Percentiles rank a stretch among this genome's conserved stretches.
Conservation (phyloP, 2,329 filamentous ascomycete species). For the Truncatella angustata region DNA sequence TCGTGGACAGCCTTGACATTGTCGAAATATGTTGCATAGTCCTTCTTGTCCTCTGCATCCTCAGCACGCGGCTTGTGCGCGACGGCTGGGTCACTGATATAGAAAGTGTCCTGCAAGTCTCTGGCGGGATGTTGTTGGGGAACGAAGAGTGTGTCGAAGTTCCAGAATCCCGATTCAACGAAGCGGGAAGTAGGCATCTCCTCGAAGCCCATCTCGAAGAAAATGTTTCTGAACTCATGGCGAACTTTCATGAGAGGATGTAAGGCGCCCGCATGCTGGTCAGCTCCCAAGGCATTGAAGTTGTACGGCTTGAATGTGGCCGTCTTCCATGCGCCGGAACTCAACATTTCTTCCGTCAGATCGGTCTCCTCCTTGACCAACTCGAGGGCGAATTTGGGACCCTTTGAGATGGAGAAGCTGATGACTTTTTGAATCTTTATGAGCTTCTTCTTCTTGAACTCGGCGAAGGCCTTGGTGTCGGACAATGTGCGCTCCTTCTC, state of each 20-base stretch:
- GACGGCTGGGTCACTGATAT: constrained; percentile 82
- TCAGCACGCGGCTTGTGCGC: constrained; percentile 67
- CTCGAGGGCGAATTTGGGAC: constrained; percentile 82
- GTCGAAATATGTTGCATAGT: constrained; percentile 86
- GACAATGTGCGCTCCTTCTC: constrained; percentile 65
- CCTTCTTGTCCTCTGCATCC: constrained; percentile 53
- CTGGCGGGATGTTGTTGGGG: constrained; percentile 97
- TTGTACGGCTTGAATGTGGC: constrained; percentile 78
- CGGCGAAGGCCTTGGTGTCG: constrained; percentile 73
- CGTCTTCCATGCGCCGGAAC: constrained; percentile 86
- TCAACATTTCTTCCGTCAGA: constrained; percentile 88
- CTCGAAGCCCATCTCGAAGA: constrained; percentile 98
- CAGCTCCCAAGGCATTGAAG: constrained; percentile 54
- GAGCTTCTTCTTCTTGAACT: constrained; percentile 91
- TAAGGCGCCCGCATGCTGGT: constrained; percentile 59
- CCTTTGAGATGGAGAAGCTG: constrained; percentile 80
- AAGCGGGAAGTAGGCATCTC: constrained; percentile 96
- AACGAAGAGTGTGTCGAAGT: constrained; percentile 95
- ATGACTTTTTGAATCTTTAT: constrained; percentile 81
- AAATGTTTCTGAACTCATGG: constrained; percentile 93
- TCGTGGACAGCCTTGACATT: constrained; percentile 87
- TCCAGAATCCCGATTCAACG: constrained; percentile 98
- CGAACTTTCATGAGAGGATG: constrained; percentile 90
- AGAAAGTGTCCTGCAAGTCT: constrained; percentile 97
- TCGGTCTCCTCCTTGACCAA: constrained; percentile 94